Evolutionary conservation across 768 basidiomycete species (phyloP).

Genomic region (Agaricus bisporus): DNA sequence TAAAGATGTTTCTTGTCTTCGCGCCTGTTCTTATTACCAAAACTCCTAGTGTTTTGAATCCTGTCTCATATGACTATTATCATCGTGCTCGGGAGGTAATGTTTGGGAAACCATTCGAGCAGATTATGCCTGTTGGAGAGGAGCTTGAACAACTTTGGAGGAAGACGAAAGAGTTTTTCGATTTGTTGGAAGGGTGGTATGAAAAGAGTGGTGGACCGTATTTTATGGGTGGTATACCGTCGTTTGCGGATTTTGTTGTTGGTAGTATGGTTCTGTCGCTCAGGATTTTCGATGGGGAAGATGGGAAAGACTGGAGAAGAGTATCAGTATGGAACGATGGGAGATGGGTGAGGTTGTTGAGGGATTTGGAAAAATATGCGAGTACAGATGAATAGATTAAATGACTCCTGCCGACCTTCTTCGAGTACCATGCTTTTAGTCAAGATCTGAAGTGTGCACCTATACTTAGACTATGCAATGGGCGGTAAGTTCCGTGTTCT

Average conservation of each 20-base stretch:
- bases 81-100: conserved; percentile 24
- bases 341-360: conserved; percentile 25
- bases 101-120: conserved; percentile 31
- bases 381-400: neutral
- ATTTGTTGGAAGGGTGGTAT: conserved; percentile 22
- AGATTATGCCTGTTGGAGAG: conserved; percentile 24
- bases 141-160: conserved; percentile 30
- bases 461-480: no score
- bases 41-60: conserved; percentile 16
- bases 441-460: no score
- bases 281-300: conserved; percentile 26
- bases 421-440: neutral
- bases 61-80: conserved; percentile 24
- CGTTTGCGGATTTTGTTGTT: conserved; percentile 36
- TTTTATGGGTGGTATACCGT: conserved; percentile 29
- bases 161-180: conserved; percentile 26
- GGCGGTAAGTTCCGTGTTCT: no score
- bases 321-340: conserved; percentile 32
- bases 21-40: conserved; percentile 13
- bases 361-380: conserved; percentile 11
- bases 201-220: conserved; percentile 24
- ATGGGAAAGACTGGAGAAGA: conserved; percentile 37
- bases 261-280: conserved; percentile 24
- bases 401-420: neutral
- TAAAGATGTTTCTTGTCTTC: neutral